A percentile compares a stretch with the other conserved stretches of the same genome.
These are phyloP conservation scores for Candida mattraensis DNA, from an alignment of 805 yeast species.

Conservation along the genomic window DNA sequence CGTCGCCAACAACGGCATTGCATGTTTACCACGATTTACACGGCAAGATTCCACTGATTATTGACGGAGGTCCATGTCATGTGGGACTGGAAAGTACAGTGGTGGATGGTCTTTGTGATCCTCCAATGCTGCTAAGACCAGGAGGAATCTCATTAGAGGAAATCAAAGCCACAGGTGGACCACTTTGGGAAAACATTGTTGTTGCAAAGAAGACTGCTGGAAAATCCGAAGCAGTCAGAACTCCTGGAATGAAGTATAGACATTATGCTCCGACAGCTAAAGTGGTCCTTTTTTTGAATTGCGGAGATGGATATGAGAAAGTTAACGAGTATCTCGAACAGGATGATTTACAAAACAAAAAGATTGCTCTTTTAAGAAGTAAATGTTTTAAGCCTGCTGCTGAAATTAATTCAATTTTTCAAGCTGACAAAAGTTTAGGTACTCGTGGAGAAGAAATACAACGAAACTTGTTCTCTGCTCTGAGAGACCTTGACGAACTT, in stretches of 20 bases:
- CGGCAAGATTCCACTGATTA: constrained; percentile 75
- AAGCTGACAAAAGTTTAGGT: constrained; percentile 43
- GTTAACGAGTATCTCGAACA: constrained; percentile 11
- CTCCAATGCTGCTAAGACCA: constrained; percentile 89
- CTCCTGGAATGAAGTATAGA: constrained; percentile 98
- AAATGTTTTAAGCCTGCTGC: constrained; percentile 31
- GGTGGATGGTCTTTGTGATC: constrained; percentile 79
- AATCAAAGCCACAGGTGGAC: constrained; percentile 64
- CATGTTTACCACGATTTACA: constrained; percentile 83
- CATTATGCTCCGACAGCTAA: constrained; percentile 92
- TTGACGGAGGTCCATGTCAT: constrained; percentile 87
- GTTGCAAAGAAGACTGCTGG: constrained; percentile 69
- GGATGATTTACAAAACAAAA: constrained; percentile 22
- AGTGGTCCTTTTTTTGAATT: constrained; percentile 63
- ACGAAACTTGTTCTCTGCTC: constrained; percentile 64
- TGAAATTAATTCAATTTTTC: constrained; percentile 18
- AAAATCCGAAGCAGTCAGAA: constrained; percentile 65
- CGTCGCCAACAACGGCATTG: constrained; percentile 85
- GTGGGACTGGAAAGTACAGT: constrained; percentile 96
- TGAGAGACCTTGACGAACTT: constrained; percentile 74
- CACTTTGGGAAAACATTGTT: constrained; percentile 59
- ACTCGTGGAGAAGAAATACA: constrained; percentile 60
- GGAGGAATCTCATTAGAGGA: constrained; percentile 90
- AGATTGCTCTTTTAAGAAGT: constrained; percentile 54
- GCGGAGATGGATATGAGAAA: constrained; percentile 40